Conservation (phyloP, 108 stramenopile genomes). For the Fragilaria radians region DNA sequence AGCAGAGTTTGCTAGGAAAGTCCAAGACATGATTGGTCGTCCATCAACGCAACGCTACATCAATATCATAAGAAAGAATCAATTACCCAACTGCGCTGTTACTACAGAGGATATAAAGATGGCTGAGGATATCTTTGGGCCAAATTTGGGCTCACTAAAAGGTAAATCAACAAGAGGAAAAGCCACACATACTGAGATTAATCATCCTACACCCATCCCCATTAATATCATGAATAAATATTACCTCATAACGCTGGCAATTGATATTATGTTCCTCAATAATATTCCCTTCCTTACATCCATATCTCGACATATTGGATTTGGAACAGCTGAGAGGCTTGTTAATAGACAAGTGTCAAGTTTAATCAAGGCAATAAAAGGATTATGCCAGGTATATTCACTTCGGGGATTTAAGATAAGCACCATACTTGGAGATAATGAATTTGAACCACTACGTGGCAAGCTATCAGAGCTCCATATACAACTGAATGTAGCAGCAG, state of each 20-base stretch:
- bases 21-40: constrained; percentile 5
- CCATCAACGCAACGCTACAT: constrained; percentile 2
- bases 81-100: constrained; percentile 24
- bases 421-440: constrained; percentile 18
- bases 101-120: background rate
- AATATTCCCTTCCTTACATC: constrained; percentile 31
- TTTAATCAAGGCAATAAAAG: constrained; percentile 4
- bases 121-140: background rate
- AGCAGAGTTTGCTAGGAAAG: constrained; percentile 6
- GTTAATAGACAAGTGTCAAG: background rate
- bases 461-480: background rate
- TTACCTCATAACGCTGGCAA: constrained; percentile 12
- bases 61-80: constrained; percentile 20
- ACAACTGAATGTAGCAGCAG: background rate
- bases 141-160: constrained; percentile 1
- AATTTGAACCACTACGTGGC: constrained; percentile 25
- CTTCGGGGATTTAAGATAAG: constrained; percentile 2
- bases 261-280: constrained; percentile 38
- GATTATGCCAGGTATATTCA: background rate
- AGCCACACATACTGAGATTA: background rate
- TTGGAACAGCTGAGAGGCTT: constrained; percentile 14
- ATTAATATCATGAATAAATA: constrained; percentile 13
- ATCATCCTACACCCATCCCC: constrained; percentile 4
- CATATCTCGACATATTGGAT: constrained; percentile 20
- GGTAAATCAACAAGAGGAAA: constrained; percentile 1